Evolutionary conservation across 768 basidiomycete species (phyloP), one percentile per base, ranked within the genome.

Genomic region (Leccinum fibrillosum): DNA sequence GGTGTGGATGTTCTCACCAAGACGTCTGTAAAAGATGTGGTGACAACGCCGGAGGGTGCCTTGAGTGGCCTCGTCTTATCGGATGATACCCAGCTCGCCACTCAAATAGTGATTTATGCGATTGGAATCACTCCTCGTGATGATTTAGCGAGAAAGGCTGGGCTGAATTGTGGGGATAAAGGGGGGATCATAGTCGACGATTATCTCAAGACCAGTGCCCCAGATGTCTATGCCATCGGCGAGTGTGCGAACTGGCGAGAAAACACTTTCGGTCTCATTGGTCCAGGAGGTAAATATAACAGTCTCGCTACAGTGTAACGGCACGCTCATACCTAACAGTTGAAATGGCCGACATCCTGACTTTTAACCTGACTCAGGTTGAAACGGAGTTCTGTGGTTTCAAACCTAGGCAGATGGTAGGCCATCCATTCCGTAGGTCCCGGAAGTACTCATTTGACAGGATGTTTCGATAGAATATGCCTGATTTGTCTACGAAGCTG

Each of bases 301-400:
- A 42, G 17, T n/a, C 17, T 39, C 37, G 8, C 39, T 42, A 2
- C 9, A 9, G n/a, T 42, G n/a, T 42, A n/a, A 42, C 17, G n/a
- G 17, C 9, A n/a, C 39, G n/a, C 39, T 42, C 39, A 42, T n/a
- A n/a, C 39, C n/a, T n/a, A 2, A n/a, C 15, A 78, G 78, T 82
- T 47, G 85, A 86, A 68, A 90, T 90, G 88, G 88, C 88, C 21
- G 84, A 87, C 60, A 83, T 90, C 56, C 75, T 91, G 1, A 76
- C 87, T 1, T 88, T 86, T 76, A 91, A 91, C 71, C 72, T 91
- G 8, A 85, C 85, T 21, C 80, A 84, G 71, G 78, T 78, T 0
- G 65, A 78, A 52, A 81, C 80, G 3, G 67, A 61, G 2, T 60
- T 72, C 1, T 79, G 80, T 19, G 66, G 69, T 0, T 79, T 78